Base-by-base conservation (phyloP, 352 stramenopile genomes). In the Globisporangium emineosum region DNA sequence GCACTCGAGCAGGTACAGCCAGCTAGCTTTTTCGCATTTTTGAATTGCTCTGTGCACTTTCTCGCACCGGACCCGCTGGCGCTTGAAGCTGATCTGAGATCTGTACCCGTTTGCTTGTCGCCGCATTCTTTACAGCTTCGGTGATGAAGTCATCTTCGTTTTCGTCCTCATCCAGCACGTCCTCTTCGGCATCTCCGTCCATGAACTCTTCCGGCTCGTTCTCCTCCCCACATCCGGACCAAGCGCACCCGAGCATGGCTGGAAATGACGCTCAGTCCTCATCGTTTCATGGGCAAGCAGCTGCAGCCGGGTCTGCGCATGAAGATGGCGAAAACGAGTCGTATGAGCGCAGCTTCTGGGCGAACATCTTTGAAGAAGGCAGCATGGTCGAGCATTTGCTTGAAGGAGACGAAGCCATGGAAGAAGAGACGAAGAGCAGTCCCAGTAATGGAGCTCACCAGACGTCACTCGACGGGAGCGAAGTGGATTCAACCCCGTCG, bases 261-360 rank as follows among this genome's bases (percentile, higher is more conserved):
- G 52, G 52, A 12, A n/a, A 23, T 17, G 52, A 58, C 5, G 19
- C 29, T 10, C 52, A 57, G 19, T 56, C 27, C 15, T 45, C 35
- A 21, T 49, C 58, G 7, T 62, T 58, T 21, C 23, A 47, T n/a
- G 52, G n/a, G 3, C 25, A 32, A 51, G 6, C 50, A 61, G 12
- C 35, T 25, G 19, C 30, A 27, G 21, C 6, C n/a, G 40, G 23
- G n/a, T 21, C 21, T 42, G 25, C 17, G 13, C 17, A 59, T n/a
- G 43, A 51, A 21, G 64, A 60, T 13, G 63, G 54, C 17, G 23
- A 55, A 0, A 40, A 29, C 13, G 69, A 70, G n/a, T 27, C 30
- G 17, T 76, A 79, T 51, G 71, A 79, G 13, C 51, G 57, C n/a
- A 63, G 35, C 17, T 65, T 73, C 37, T 81, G 74, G 74, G 73